Evolutionary conservation across 116 monocot genomes (phyloP).

Genomic region (Cymodocea nodosa): DNA sequence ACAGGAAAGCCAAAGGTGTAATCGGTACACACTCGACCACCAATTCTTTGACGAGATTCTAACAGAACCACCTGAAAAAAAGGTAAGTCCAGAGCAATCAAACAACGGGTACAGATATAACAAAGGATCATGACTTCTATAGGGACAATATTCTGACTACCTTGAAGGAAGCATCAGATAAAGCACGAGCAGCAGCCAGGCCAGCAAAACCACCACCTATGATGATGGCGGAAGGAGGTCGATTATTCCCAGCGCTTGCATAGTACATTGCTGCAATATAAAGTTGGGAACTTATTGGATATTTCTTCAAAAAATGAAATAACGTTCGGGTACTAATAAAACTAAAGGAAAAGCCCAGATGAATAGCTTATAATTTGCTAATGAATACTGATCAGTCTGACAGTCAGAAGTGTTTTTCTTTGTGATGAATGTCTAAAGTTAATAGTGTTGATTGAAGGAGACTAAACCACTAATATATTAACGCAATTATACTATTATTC

Average conservation of each 20-base stretch:
- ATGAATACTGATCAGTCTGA: too few relatives aligned
- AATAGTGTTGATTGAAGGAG: too few relatives aligned
- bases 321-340: background rate
- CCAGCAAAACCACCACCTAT: conserved; percentile 72
- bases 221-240: conserved; percentile 43
- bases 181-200: conserved; percentile 53
- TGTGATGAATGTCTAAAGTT: too few relatives aligned
- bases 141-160: conserved; percentile 8
- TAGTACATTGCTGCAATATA: conserved; percentile 11
- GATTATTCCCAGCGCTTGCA: conserved; percentile 15
- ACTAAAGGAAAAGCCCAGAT: too few relatives aligned
- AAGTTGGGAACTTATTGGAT: background rate
- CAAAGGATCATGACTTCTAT: background rate
- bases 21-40: conserved; percentile 67
- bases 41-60: conserved; percentile 68
- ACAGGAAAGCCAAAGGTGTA: conserved; percentile 70
- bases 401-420: too few relatives aligned
- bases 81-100: background rate
- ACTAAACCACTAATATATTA: too few relatives aligned
- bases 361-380: too few relatives aligned
- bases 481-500: too few relatives aligned
- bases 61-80: conserved; percentile 54
- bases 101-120: conserved; percentile 3
- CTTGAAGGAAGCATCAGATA: conserved; percentile 58
- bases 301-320: background rate